These are phyloP conservation scores for Xerocomus tenax DNA, from an alignment of 1,284 basidiomycete genomes.

Conservation along the genomic window DNA sequence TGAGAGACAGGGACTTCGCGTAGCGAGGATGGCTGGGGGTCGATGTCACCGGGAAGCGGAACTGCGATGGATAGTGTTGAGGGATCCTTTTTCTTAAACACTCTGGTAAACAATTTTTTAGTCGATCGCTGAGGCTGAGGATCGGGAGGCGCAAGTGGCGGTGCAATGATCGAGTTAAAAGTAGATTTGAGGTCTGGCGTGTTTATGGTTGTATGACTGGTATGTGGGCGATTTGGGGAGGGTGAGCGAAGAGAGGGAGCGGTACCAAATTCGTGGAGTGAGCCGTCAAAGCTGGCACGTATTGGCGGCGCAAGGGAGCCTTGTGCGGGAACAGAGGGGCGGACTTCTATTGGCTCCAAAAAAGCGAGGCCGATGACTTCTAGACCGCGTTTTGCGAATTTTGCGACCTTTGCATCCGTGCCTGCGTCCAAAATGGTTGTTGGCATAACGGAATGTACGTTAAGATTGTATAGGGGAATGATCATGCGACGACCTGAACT, in stretches of 20 bases:
- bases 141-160: slow-evolving; percentile 23
- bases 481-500: slow-evolving; percentile 61
- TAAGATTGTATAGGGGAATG: slow-evolving; percentile 88
- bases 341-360: slow-evolving; percentile 79
- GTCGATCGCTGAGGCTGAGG: slow-evolving; percentile 27
- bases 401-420: slow-evolving; percentile 90
- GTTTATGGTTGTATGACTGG: slow-evolving; percentile 1
- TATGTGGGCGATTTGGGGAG: slow-evolving; percentile 8
- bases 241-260: slow-evolving; percentile 8
- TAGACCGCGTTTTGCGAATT: slow-evolving; percentile 77
- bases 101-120: slow-evolving; percentile 64
- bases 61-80: slow-evolving; percentile 14
- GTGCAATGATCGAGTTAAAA: slow-evolving; percentile 20
- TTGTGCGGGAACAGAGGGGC: slow-evolving; percentile 29
- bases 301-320: slow-evolving; percentile 3
- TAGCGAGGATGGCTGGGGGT: slow-evolving; percentile 19
- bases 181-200: slow-evolving; percentile 5
- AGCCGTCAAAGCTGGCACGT: slow-evolving; percentile 26
- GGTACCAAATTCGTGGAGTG: slow-evolving; percentile 20
- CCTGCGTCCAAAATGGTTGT: slow-evolving; percentile 88
- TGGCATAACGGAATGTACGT: slow-evolving; percentile 87
- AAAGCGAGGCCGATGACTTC: slow-evolving; percentile 72
- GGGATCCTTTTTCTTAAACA: slow-evolving; percentile 59
- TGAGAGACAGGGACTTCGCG: slow-evolving; percentile 10
- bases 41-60: slow-evolving; percentile 6